A percentile compares a stretch with the other conserved stretches of the same genome.
Conservation (phyloP, 352 stramenopile species). For the Globisporangium rhizosaccharum region DNA sequence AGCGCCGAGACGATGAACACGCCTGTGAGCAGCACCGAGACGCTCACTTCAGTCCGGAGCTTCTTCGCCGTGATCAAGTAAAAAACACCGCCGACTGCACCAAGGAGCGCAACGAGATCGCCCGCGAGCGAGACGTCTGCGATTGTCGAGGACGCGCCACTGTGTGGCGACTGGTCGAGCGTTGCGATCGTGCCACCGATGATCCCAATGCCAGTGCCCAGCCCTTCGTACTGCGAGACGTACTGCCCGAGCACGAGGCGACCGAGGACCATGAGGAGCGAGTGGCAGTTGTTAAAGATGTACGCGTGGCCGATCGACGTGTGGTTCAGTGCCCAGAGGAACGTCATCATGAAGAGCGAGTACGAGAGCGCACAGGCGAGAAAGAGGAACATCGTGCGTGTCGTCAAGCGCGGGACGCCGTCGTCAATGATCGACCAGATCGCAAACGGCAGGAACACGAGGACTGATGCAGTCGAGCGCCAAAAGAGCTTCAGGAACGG, state of each 20-base stretch:
- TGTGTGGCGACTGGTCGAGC: slow-evolving; percentile 33
- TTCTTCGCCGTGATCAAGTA: slow-evolving; percentile 82
- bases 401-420: slow-evolving; percentile 21
- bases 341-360: slow-evolving; percentile 70
- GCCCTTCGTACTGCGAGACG: slow-evolving; percentile 53
- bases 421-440: slow-evolving; percentile 33
- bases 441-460: slow-evolving; percentile 48
- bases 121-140: slow-evolving; percentile 16
- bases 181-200: slow-evolving; percentile 64
- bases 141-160: not conserved
- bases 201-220: slow-evolving; percentile 65
- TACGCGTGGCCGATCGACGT: slow-evolving; percentile 81
- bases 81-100: slow-evolving; percentile 58
- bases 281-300: slow-evolving; percentile 83
- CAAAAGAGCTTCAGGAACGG: slow-evolving; percentile 86
- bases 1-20: slow-evolving; percentile 40
- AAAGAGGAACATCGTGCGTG: slow-evolving; percentile 40
- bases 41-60: slow-evolving; percentile 58
- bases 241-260: slow-evolving; percentile 57
- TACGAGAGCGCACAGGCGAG: slow-evolving; percentile 47
- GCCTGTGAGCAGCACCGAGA: slow-evolving; percentile 24
- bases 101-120: slow-evolving; percentile 58
- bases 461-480: slow-evolving; percentile 64
- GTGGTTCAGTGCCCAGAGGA: slow-evolving; percentile 51
- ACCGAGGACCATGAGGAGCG: slow-evolving; percentile 67